Conservation (phyloP, 257 asterid species). For the Ilex aquifolium region DNA sequence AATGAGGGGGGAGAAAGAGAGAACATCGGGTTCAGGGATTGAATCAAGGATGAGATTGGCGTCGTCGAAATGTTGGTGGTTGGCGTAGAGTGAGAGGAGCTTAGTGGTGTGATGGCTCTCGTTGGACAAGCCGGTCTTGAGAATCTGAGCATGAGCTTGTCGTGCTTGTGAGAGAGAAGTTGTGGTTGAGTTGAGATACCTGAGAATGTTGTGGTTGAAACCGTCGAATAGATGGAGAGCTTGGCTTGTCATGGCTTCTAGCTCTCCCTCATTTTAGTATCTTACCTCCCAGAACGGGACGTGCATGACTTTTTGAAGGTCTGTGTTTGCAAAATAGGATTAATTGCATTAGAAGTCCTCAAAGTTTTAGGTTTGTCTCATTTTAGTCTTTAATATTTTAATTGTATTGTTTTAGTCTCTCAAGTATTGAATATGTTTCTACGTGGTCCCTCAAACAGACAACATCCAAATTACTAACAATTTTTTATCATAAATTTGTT, state of each 20-base stretch:
- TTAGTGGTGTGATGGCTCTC: background rate
- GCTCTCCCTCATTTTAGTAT: too few relatives aligned
- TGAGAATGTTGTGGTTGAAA: background rate
- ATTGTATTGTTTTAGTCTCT: too few relatives aligned
- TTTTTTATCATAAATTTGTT: too few relatives aligned
- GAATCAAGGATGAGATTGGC: background rate
- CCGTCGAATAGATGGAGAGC: background rate
- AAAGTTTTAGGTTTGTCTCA: too few relatives aligned
- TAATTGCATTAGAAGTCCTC: too few relatives aligned
- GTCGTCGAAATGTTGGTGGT: background rate
- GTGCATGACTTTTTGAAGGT: too few relatives aligned
- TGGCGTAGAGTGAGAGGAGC: conserved; percentile 2
- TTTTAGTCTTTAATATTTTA: too few relatives aligned
- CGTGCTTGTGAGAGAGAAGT: background rate
- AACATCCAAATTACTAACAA: too few relatives aligned
- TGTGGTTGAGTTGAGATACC: background rate
- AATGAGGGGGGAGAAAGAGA: background rate
- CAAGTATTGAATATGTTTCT: too few relatives aligned
- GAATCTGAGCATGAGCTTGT: background rate
- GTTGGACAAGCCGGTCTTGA: background rate
- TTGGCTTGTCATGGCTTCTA: background rate
- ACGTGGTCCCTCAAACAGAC: too few relatives aligned
- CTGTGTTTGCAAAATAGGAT: too few relatives aligned
- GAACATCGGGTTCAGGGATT: background rate
- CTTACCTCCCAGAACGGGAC: too few relatives aligned